These are phyloP conservation scores for Solanum hybrid DNA, from an alignment of 305 asterid genomes.

Conservation along the genomic window DNA sequence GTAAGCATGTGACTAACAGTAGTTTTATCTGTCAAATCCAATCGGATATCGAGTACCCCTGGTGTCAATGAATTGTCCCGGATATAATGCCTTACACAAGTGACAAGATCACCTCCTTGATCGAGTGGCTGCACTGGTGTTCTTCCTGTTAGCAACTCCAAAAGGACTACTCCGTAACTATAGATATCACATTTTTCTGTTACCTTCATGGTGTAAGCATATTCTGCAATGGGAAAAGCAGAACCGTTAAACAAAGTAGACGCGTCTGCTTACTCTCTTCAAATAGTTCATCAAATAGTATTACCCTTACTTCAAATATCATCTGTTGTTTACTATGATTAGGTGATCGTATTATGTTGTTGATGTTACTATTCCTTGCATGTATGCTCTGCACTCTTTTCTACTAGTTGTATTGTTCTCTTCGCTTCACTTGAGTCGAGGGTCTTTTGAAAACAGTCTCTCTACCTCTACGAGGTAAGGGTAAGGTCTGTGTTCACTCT, in stretches of 20 bases:
- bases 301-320: not conserved
- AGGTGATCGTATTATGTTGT: not conserved
- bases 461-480: not conserved
- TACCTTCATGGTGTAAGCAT: conserved; percentile 9
- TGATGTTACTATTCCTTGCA: not conserved
- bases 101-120: conserved; percentile 1
- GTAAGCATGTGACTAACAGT: not conserved
- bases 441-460: not conserved
- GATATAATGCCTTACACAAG: not conserved
- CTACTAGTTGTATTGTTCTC: not conserved
- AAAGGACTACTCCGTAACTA: conserved; percentile 10
- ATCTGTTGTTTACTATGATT: not conserved
- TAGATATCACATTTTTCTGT: conserved; percentile 11
- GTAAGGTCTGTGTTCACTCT: not conserved
- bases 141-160: conserved; percentile 9
- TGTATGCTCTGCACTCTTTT: not conserved
- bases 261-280: not conserved
- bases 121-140: not conserved
- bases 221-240: conserved; percentile 1
- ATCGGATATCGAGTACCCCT: not conserved
- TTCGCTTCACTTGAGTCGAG: not conserved
- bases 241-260: not conserved
- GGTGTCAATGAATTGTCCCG: not conserved
- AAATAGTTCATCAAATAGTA: not conserved
- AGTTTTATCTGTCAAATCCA: conserved; percentile 2